Evolutionary conservation across 768 basidiomycete genomes (phyloP).

Genomic region (Neoboletus subvelutipes): DNA sequence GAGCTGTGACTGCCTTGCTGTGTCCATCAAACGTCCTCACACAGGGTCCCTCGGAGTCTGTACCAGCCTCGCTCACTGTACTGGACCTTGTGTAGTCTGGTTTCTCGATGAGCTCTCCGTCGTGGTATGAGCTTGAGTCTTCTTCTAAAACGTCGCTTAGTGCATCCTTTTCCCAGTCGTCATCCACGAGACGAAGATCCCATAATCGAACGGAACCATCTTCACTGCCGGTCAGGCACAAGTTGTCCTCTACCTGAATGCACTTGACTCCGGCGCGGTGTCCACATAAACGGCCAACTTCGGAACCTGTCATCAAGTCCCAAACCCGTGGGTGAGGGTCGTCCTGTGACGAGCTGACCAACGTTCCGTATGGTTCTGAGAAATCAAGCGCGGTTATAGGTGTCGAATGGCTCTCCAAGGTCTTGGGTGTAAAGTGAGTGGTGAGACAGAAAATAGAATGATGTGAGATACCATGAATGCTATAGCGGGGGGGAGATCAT

Average conservation of each 20-base stretch:
- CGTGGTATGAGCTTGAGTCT: slow-evolving; percentile 40
- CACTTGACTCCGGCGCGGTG: slow-evolving; percentile 83
- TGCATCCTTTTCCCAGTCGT: slow-evolving; percentile 56
- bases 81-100: slow-evolving; percentile 42
- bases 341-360: slow-evolving; percentile 84
- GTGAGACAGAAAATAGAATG: background rate
- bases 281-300: slow-evolving; percentile 82
- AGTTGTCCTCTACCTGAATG: slow-evolving; percentile 87
- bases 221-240: slow-evolving; percentile 88
- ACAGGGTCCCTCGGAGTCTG: slow-evolving; percentile 54
- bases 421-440: slow-evolving; percentile 45
- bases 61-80: slow-evolving; percentile 38
- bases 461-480: slow-evolving; percentile 84
- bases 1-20: slow-evolving; percentile 85
- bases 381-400: slow-evolving; percentile 91
- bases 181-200: slow-evolving; percentile 86
- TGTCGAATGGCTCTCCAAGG: slow-evolving; percentile 74
- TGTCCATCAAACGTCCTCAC: slow-evolving; percentile 84
- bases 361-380: slow-evolving; percentile 92
- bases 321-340: slow-evolving; percentile 89
- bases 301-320: slow-evolving; percentile 89
- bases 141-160: slow-evolving; percentile 68
- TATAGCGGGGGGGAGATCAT: slow-evolving; percentile 88
- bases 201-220: slow-evolving; percentile 86
- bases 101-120: slow-evolving; percentile 39